phyloP scores from a whole-genome alignment of 257 asterid genomes.

The Prunella vulgaris region DNA sequence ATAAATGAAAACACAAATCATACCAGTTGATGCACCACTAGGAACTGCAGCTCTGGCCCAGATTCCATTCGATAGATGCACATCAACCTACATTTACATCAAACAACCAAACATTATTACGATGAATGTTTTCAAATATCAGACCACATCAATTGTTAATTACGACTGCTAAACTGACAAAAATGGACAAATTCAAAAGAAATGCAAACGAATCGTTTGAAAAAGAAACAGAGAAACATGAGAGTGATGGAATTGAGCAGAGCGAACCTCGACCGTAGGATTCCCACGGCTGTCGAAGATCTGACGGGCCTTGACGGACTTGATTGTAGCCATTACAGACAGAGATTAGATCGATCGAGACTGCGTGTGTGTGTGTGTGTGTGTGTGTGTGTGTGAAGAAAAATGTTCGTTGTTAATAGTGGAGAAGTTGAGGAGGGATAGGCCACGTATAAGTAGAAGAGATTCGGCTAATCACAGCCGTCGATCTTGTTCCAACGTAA shows the following conservation, averaged over 20 bases:
- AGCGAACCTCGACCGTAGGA: slow-evolving; percentile 76
- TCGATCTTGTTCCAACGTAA: slow-evolving; percentile 22
- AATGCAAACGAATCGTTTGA: not conserved
- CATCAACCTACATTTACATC: slow-evolving; percentile 52
- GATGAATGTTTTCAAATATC: not conserved
- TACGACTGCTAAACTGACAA: not conserved
- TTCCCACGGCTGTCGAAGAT: slow-evolving; percentile 91
- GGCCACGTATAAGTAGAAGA: slow-evolving; percentile 29
- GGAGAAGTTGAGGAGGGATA: not conserved
- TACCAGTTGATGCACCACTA: slow-evolving; percentile 94
- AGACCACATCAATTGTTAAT: not conserved
- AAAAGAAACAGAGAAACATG: not conserved
- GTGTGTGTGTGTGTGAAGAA: not conserved
- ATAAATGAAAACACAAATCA: slow-evolving; percentile 16
- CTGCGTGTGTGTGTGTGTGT: too few relatives aligned
- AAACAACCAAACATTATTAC: not conserved
- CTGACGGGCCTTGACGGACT: slow-evolving; percentile 67
- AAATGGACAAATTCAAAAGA: not conserved
- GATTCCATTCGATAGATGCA: slow-evolving; percentile 45
- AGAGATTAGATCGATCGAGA: slow-evolving; percentile 15
- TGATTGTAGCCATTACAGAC: slow-evolving; percentile 52
- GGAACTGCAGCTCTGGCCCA: slow-evolving; percentile 88
- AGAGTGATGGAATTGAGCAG: not conserved
- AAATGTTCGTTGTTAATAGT: not conserved
- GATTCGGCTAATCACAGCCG: slow-evolving; percentile 35